Evolutionary conservation across 306 rosid genomes (phyloP).

Genomic region (Casuarina equisetifolia): DNA sequence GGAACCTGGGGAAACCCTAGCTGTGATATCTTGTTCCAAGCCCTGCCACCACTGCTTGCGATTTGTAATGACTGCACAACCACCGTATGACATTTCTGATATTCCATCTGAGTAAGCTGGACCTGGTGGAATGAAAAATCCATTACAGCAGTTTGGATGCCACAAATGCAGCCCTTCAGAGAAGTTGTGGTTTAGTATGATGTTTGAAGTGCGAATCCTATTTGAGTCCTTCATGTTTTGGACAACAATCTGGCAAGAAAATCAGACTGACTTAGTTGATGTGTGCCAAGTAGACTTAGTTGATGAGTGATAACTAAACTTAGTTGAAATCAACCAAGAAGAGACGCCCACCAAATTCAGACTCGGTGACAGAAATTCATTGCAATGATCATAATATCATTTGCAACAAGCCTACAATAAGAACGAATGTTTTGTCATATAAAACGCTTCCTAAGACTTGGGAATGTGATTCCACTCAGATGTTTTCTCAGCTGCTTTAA

Average conservation of each 20-base stretch:
- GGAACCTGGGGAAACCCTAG: constrained; percentile 48
- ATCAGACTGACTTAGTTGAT: not conserved
- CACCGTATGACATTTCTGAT: constrained; percentile 26
- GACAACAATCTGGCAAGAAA: constrained; percentile 45
- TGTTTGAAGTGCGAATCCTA: constrained; percentile 44
- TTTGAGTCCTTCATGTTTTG: constrained; percentile 34
- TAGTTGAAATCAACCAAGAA: not conserved
- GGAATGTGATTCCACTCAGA: not conserved
- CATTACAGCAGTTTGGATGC: constrained; percentile 72
- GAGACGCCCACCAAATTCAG: not conserved
- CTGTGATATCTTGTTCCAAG: constrained; percentile 83
- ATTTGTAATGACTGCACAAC: constrained; percentile 59
- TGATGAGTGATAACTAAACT: not conserved
- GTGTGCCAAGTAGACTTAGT: too few relatives aligned
- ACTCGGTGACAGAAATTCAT: not conserved
- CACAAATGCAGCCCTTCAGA: constrained; percentile 70
- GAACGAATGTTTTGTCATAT: not conserved
- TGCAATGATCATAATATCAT: not conserved
- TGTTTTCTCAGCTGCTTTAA: not conserved
- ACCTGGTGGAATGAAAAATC: constrained; percentile 51
- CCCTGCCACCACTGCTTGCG: constrained; percentile 95
- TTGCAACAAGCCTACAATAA: not conserved
- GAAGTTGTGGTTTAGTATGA: constrained; percentile 78
- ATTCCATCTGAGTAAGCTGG: constrained; percentile 38
- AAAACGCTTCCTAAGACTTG: not conserved